phyloP scores from a whole-genome alignment of 2,329 filamentous ascomycete species.

The Pezicula carpinea region DNA sequence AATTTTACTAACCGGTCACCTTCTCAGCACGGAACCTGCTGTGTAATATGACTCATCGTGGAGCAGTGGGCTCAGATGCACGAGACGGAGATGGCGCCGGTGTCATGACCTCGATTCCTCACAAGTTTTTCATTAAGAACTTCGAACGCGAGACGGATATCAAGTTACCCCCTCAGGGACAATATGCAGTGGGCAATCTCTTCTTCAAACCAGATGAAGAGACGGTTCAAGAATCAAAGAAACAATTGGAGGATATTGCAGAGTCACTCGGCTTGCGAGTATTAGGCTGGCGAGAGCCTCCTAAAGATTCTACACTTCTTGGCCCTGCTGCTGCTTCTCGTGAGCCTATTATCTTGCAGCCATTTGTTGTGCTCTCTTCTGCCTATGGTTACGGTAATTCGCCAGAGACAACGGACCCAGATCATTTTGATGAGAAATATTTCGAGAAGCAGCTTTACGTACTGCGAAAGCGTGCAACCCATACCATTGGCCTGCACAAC shows the following conservation, averaged over 20 bases:
- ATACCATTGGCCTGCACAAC: slow-evolving; percentile 91
- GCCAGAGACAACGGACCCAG: slow-evolving; percentile 72
- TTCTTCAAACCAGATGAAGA: slow-evolving; percentile 98
- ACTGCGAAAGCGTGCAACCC: slow-evolving; percentile 88
- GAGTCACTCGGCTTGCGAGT: slow-evolving; percentile 83
- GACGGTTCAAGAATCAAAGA: slow-evolving; percentile 83
- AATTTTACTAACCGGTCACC: slow-evolving; percentile 27
- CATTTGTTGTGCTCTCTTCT: slow-evolving; percentile 83
- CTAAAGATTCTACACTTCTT: slow-evolving; percentile 86
- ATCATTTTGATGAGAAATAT: slow-evolving; percentile 74
- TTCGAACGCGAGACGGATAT: slow-evolving; percentile 88
- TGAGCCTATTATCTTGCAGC: slow-evolving; percentile 92
- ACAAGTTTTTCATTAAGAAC: slow-evolving; percentile 98
- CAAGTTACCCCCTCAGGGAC: slow-evolving; percentile 79
- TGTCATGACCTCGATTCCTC: slow-evolving; percentile 98
- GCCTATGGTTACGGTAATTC: slow-evolving; percentile 78
- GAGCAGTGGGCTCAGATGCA: slow-evolving; percentile 95
- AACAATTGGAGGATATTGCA: slow-evolving; percentile 91
- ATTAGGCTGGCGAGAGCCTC: slow-evolving; percentile 93
- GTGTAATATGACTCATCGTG: slow-evolving; percentile 99
- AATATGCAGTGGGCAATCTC: slow-evolving; percentile 95
- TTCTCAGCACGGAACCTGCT: slow-evolving; percentile 77
- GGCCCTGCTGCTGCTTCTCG: slow-evolving; percentile 89
- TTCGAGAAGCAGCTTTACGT: slow-evolving; percentile 95
- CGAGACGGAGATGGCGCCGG: slow-evolving; percentile 97